Base-by-base conservation (phyloP, 2,329 filamentous ascomycete species). In the Colletotrichum limetticola region DNA sequence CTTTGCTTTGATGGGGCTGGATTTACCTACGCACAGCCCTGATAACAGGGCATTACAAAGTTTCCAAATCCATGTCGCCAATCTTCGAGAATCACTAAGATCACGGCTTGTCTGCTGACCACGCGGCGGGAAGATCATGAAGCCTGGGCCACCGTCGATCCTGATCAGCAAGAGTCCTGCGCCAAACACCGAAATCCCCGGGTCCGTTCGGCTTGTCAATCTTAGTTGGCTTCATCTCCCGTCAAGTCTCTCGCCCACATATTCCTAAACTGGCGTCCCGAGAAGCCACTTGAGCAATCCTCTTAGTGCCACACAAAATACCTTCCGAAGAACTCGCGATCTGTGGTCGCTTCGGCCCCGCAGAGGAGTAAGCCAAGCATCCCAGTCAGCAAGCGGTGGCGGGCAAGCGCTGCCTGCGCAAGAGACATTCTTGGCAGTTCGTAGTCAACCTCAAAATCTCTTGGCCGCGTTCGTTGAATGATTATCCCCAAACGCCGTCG, bases 141-240 rank as follows among this genome's bases (percentile, higher is more conserved):
- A 65, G 60, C 59, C 66, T 60, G 46, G 56, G 28, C 55, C 66
- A 11, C 12, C 26, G 66, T 56, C 67, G 66, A 73, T 70, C 66
- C 28, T 70, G 56, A 61, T 61, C 46, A 66, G 19, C 46, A 24
- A n/a, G 16, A 42, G 42, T 42, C 28, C 11, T 42, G 56, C 49
- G 26, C 49, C 56, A 66, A 70, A 61, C 26, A 12, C 60, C 55
- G 60, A 61, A 57, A 49, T 26, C 14, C 55, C 61, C 66, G 56
- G 46, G 59, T 24, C 37, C 32, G 56, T n/a, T 60, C 24, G 56
- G 56, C 71, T 71, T 56, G 71, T 58, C 66, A 69, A 60, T 24
- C 53, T 32, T 24, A 49, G 42, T 55, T 46, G 63, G 66, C 37
- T 60, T 52, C 37, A n/a, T 58, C 58, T 68, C 19, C 66, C n/a